Percentiles rank a stretch among this genome's conserved stretches.
Conservation (phyloP, 176 grass and related monocot species). For the Thinopyrum elongatum region DNA sequence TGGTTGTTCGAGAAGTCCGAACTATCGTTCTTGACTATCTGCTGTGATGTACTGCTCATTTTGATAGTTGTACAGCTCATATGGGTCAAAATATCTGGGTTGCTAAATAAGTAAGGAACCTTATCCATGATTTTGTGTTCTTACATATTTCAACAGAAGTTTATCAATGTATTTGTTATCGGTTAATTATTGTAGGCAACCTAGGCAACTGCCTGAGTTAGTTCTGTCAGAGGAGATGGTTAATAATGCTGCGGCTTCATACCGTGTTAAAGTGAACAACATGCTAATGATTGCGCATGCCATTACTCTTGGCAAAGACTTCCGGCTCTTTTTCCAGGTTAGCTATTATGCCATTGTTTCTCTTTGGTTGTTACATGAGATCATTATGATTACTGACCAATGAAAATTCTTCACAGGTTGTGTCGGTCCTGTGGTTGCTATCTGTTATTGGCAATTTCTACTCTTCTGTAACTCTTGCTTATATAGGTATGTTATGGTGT, state of each 20-base stretch:
- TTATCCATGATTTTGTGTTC: slow-evolving; percentile 10
- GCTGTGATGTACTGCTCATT: slow-evolving; percentile 85
- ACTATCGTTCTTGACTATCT: slow-evolving; percentile 90
- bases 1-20: slow-evolving; percentile 87
- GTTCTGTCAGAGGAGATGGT: slow-evolving; percentile 99
- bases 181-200: slow-evolving; percentile 48
- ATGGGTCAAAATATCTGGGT: slow-evolving; percentile 46
- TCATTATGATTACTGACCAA: slow-evolving; percentile 14
- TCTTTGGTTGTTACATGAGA: slow-evolving; percentile 23
- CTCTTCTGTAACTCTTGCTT: slow-evolving; percentile 85
- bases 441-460: slow-evolving; percentile 85
- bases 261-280: slow-evolving; percentile 90
- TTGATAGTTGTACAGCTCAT: slow-evolving; percentile 72
- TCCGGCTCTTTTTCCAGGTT: slow-evolving; percentile 87
- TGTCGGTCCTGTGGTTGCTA: slow-evolving; percentile 73
- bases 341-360: not conserved
- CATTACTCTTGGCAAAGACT: slow-evolving; percentile 91
- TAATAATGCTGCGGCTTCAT: slow-evolving; percentile 69
- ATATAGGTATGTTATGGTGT: slow-evolving; percentile 65
- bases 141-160: slow-evolving; percentile 6
- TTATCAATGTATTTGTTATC: not conserved
- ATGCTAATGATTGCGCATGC: slow-evolving; percentile 94
- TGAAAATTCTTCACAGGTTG: slow-evolving; percentile 53
- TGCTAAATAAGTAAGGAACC: slow-evolving; percentile 71
- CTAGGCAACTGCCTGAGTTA: slow-evolving; percentile 86